Evolutionary conservation across 2,329 filamentous ascomycete species (phyloP), one percentile per base, ranked within the genome.

Genomic region (Piedraia hortae): DNA sequence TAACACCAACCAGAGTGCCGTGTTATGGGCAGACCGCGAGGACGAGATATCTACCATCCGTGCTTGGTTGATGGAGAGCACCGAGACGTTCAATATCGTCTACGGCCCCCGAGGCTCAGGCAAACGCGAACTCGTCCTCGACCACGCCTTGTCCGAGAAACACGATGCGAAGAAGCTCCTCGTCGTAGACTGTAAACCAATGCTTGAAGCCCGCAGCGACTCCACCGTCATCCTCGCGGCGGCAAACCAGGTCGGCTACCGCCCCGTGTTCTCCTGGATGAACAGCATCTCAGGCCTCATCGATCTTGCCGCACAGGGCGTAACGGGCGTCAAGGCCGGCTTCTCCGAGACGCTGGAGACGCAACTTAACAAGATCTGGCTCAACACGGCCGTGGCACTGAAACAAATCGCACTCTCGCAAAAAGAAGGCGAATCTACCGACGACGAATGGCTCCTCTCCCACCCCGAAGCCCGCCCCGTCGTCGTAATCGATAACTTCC

Each of bases 241-340:
- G 4, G 85, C 82, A 1, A 50, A 54, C 2, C 64, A 80, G 31
- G 80, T 93, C 21, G 82, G 85, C 5, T 93, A 91, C 41, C 59
- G 73, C 5, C 85, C 85, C 0, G 65, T 97, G 0, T 97, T 97
- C 43, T 88, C 75, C 0, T 93, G 80, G 74, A 72, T 88, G 48
- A 91, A 93, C 45, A 90, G 67, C 37, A 63, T 93, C 32, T 89
- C 74, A 46, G 89, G 78, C 41, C 62, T 91, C 47, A 56, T 90
- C 31, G 85, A 93, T 35, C 59, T 93, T 16, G 85, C 82, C 11
- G 75, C 85, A 1, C 82, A 91, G 42, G 74, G 80, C 34, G 85
- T 85, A 7, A 89, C 82, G 10, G 82, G 82, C 7, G 73, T 88
- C 26, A 91, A 93, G 47, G 73, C 78, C 4, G 80, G 80, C 5